Conservation (phyloP, 257 asterid species). For the Voacanga thouarsii region DNA sequence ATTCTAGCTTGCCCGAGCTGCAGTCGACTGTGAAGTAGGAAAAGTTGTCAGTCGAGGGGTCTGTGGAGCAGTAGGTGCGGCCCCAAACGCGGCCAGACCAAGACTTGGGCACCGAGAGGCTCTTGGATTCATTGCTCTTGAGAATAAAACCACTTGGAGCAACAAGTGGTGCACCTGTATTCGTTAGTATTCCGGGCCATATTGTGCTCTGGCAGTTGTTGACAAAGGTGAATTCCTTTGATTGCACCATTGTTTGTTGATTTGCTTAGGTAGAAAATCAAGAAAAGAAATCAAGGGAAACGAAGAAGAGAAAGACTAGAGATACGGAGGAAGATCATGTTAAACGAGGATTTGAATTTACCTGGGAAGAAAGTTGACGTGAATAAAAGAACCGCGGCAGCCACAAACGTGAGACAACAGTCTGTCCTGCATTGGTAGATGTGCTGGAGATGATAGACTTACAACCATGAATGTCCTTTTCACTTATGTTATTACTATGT, state of each 20-base stretch:
- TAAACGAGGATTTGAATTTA: neutral
- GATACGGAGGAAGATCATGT: neutral
- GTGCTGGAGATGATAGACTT: no score
- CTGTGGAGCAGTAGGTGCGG: conserved; percentile 61
- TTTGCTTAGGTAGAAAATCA: neutral
- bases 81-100: conserved; percentile 97
- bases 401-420: neutral
- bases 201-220: conserved; percentile 77
- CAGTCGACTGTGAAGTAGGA: conserved; percentile 79
- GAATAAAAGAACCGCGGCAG: neutral
- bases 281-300: neutral
- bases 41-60: conserved; percentile 41
- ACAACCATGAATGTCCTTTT: no score
- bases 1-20: conserved; percentile 64
- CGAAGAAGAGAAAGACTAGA: neutral
- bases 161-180: conserved; percentile 29
- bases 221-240: conserved; percentile 76
- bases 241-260: conserved; percentile 41
- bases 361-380: neutral
- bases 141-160: conserved; percentile 69
- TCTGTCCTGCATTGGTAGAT: neutral
- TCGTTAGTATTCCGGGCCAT: conserved; percentile 89
- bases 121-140: conserved; percentile 54
- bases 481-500: no score
- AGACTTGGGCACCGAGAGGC: conserved; percentile 54